Conservation (phyloP, 257 asterid genomes). For the Nicotiana tabacum region DNA sequence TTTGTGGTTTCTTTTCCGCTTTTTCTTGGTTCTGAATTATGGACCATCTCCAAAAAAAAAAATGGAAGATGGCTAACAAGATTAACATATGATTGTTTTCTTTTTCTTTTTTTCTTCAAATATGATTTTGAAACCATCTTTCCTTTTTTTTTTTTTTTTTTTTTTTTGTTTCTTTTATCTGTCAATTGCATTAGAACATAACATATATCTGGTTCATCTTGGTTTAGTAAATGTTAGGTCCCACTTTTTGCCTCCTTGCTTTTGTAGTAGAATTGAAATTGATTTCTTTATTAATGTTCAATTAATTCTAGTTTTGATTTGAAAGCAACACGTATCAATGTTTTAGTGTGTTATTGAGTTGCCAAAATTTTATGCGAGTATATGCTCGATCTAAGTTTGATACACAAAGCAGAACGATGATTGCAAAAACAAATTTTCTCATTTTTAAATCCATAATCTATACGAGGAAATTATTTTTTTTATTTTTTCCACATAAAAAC, state of each 20-base stretch:
- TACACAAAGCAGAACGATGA: no score
- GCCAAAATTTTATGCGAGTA: no score
- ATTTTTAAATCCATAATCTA: no score
- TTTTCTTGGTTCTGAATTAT: not conserved
- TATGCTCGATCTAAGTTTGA: no score
- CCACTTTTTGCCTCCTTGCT: not conserved
- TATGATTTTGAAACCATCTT: no score
- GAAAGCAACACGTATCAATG: not conserved
- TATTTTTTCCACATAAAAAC: no score
- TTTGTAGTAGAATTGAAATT: not conserved
- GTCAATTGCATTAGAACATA: no score
- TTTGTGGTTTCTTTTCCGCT: not conserved
- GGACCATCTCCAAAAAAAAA: not conserved
- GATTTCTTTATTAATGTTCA: not conserved
- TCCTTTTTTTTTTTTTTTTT: no score
- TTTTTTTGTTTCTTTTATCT: no score
- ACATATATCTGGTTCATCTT: not conserved
- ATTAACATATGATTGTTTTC: not conserved
- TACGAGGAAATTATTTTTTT: no score
- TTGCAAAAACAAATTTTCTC: no score
- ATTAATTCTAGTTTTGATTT: not conserved
- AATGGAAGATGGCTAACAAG: no score
- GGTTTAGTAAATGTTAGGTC: not conserved
- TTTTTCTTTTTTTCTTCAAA: not conserved
- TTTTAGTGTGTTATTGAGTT: not conserved